Evolutionary conservation across 106 monocot genomes (phyloP).

Genomic region (Cymbidium sinense): DNA sequence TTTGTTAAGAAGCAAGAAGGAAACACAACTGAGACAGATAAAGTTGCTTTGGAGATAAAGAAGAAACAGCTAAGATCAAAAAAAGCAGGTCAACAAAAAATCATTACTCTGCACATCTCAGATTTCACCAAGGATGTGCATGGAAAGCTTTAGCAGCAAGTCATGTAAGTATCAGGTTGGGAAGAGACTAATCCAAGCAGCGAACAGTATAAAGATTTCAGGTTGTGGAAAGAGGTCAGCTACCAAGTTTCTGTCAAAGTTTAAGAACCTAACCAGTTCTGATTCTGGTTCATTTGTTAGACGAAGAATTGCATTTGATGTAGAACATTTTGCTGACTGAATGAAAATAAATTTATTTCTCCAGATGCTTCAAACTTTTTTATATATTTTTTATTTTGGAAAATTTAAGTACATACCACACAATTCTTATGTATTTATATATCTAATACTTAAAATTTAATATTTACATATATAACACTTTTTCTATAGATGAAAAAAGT

Average conservation of each 20-base stretch:
- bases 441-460: neutral
- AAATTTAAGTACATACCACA: no score
- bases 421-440: no score
- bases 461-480: no score
- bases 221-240: neutral
- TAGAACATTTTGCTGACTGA: constrained; percentile 6
- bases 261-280: neutral
- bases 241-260: constrained; percentile 6
- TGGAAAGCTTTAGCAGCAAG: neutral
- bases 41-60: neutral
- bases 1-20: neutral
- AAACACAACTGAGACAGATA: neutral
- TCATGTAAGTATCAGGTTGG: constrained; percentile 23
- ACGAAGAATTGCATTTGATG: constrained; percentile 15
- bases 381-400: no score
- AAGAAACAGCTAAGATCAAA: constrained; percentile 2
- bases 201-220: constrained; percentile 9
- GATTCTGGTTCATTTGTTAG: neutral
- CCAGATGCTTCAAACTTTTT: no score
- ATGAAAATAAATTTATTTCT: constrained; percentile 2
- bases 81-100: neutral
- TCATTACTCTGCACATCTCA: neutral
- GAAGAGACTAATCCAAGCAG: constrained; percentile 22
- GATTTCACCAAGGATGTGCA: neutral
- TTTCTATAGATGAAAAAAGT: no score